Conservation (phyloP, 495 filamentous ascomycete genomes). For the Haplographium delicatum region DNA sequence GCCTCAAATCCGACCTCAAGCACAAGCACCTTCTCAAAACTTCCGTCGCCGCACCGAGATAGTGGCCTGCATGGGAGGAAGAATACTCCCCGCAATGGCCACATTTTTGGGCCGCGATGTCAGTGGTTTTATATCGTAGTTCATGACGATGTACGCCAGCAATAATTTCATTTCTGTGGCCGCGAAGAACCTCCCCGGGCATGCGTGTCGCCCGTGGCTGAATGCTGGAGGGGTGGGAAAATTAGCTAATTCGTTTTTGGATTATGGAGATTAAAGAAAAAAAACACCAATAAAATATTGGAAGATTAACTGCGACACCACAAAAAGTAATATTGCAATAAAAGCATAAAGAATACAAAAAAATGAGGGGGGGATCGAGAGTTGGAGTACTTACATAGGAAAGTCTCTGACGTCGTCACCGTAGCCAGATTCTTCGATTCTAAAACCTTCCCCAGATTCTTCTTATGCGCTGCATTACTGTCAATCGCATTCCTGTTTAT, state of each 20-base stretch:
- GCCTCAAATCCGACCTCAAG: no score
- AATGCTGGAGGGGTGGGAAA: conserved; percentile 30
- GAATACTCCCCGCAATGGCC: conserved; percentile 29
- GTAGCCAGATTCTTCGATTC: conserved; percentile 14
- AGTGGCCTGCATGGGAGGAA: conserved; percentile 29
- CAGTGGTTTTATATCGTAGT: conserved; percentile 45
- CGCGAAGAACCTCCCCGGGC: conserved; percentile 57
- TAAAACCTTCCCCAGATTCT: conserved; percentile 27
- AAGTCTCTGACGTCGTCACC: conserved; percentile 31
- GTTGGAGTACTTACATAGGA: conserved; percentile 1
- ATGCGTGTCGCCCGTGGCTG: conserved; percentile 51
- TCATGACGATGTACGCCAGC: conserved; percentile 46
- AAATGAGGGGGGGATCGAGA: no score
- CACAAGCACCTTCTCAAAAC: no score
- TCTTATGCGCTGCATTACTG: conserved; percentile 27
- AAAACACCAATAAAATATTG: no score
- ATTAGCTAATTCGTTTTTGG: no score
- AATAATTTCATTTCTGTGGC: conserved; percentile 50
- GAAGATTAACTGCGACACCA: no score
- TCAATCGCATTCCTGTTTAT: conserved; percentile 6
- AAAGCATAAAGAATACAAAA: no score
- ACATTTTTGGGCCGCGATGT: conserved; percentile 26
- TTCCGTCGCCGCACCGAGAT: conserved; percentile 28
- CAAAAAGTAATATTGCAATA: no score
- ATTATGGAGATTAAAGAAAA: background rate